Evolutionary conservation across 345 rosid genomes (phyloP).

Genomic region (Ceriops decandra): DNA sequence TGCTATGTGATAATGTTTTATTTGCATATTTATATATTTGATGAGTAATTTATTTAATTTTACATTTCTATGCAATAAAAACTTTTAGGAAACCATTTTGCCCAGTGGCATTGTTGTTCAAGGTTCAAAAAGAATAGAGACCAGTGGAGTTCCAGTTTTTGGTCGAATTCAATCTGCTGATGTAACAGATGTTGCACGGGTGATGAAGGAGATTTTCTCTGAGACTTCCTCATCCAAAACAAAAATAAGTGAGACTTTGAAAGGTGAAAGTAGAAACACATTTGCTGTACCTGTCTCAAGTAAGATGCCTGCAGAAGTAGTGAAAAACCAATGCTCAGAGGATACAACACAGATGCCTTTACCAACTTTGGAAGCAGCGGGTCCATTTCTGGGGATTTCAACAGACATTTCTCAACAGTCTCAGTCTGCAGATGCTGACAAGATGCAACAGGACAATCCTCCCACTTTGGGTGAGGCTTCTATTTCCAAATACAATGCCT

Average conservation of each 20-base stretch:
- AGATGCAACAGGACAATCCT: conserved; percentile 10
- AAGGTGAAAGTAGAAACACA: conserved; percentile 33
- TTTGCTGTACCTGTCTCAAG: conserved; percentile 23
- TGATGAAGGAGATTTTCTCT: conserved; percentile 59
- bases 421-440: conserved; percentile 12
- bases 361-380: conserved; percentile 18
- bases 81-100: conserved; percentile 9
- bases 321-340: conserved; percentile 26
- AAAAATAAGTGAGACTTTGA: conserved; percentile 38
- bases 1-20: neutral
- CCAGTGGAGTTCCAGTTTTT: conserved; percentile 39
- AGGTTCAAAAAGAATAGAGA: conserved; percentile 32
- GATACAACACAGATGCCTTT: conserved; percentile 10
- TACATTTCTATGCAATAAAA: neutral
- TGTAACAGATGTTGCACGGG: conserved; percentile 57
- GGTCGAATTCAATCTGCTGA: conserved; percentile 46
- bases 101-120: conserved; percentile 23
- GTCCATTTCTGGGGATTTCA: conserved; percentile 24
- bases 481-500: conserved; percentile 18
- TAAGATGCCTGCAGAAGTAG: conserved; percentile 26
- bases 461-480: conserved; percentile 19
- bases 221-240: conserved; percentile 48
- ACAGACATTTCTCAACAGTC: conserved; percentile 17
- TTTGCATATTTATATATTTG: neutral
- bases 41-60: neutral